phyloP scores from a whole-genome alignment of 169 alveolate genomes.

The Plasmodium cynomolgi region DNA sequence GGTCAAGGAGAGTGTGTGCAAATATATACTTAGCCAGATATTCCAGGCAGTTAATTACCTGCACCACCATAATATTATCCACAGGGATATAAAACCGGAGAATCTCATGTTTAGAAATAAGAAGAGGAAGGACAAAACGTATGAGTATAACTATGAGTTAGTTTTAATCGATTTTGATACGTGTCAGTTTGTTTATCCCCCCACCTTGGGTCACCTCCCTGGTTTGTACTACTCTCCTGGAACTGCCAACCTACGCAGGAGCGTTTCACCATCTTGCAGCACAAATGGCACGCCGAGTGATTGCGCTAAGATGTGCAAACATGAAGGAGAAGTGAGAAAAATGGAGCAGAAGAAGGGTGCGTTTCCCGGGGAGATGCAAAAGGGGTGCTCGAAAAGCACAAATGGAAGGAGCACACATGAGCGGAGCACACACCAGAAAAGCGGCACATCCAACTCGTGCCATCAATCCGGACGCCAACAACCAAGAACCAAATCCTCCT shows the following conservation, averaged over 20 bases:
- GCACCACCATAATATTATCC: constrained; percentile 85
- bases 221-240: background rate
- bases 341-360: background rate
- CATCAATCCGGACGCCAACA: background rate
- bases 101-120: constrained; percentile 87
- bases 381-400: background rate
- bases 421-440: background rate
- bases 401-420: background rate
- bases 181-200: constrained; percentile 81
- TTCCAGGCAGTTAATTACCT: constrained; percentile 87
- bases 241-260: background rate
- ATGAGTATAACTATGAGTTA: constrained; percentile 81
- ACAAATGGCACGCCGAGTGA: background rate
- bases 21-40: constrained; percentile 89
- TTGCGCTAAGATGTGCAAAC: background rate
- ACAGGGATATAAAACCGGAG: constrained; percentile 90
- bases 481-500: background rate
- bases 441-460: background rate
- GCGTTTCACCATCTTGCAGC: background rate
- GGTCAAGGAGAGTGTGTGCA: constrained; percentile 91
- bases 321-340: background rate
- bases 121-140: constrained; percentile 77
- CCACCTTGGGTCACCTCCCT: constrained; percentile 13
- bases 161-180: constrained; percentile 89
- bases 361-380: background rate